These are phyloP conservation scores for Axilococcus clingmanii DNA, from an alignment of 139 green algal species.

Conservation along the genomic window DNA sequence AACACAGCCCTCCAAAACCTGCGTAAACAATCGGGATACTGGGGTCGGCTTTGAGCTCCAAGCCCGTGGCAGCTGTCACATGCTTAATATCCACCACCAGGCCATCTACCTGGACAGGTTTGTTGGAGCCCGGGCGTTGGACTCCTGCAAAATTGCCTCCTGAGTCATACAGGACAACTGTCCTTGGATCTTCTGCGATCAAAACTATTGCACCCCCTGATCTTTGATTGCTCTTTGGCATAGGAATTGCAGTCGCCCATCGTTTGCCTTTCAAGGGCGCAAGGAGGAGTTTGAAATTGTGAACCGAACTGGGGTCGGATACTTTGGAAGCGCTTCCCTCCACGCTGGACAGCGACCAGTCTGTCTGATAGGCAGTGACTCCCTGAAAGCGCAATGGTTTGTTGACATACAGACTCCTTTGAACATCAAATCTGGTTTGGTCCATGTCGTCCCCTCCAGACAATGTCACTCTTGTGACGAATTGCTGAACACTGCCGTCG, in stretches of 20 bases:
- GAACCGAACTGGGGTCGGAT: slow-evolving; percentile 1
- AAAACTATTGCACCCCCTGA: slow-evolving; percentile 52
- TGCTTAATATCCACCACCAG: slow-evolving; percentile 65
- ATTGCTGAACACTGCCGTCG: slow-evolving; percentile 84
- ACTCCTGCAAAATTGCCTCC: slow-evolving; percentile 90
- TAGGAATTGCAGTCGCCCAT: slow-evolving; percentile 14
- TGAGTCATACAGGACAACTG: slow-evolving; percentile 82
- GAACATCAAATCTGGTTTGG: no score
- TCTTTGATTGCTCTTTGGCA: background rate
- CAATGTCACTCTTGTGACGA: slow-evolving; percentile 74
- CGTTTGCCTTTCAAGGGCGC: slow-evolving; percentile 54
- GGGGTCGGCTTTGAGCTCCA: slow-evolving; percentile 91
- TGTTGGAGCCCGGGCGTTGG: slow-evolving; percentile 69
- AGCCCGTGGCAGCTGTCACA: slow-evolving; percentile 63
- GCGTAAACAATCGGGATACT: slow-evolving; percentile 94
- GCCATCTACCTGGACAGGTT: slow-evolving; percentile 77
- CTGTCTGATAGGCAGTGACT: slow-evolving; percentile 71
- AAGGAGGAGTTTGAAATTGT: slow-evolving; percentile 58
- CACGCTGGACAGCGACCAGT: slow-evolving; percentile 83
- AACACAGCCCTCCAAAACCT: slow-evolving; percentile 81
- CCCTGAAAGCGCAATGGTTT: slow-evolving; percentile 73
- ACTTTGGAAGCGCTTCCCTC: slow-evolving; percentile 31
- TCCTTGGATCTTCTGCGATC: slow-evolving; percentile 80
- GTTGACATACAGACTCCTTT: slow-evolving; percentile 75
- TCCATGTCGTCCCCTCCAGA: slow-evolving; percentile 1